These are phyloP conservation scores for Monilinia vaccinii-corymbosi DNA, from an alignment of 2,329 filamentous ascomycete genomes.

Conservation along the genomic window DNA sequence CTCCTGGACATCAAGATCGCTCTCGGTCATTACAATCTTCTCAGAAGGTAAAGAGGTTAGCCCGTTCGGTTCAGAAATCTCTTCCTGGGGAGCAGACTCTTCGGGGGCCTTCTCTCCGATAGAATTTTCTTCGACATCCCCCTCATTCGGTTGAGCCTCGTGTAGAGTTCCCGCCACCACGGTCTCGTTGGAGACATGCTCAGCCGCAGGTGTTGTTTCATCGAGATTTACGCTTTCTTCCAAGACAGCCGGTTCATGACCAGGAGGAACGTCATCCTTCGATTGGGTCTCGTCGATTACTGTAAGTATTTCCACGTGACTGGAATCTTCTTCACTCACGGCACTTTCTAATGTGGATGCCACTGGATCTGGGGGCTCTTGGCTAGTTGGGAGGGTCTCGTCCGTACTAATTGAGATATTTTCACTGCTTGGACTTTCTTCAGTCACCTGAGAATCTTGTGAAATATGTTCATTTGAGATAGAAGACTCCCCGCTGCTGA, in stretches of 20 bases:
- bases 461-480: neutral
- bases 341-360: neutral
- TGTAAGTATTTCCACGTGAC: neutral
- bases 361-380: neutral
- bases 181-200: neutral
- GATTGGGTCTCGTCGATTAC: neutral
- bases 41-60: neutral
- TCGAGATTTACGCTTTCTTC: neutral
- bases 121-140: neutral
- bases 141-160: neutral
- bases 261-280: neutral
- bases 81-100: neutral
- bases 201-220: neutral
- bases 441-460: neutral
- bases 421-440: neutral
- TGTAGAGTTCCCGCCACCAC: neutral
- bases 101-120: neutral
- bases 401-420: neutral
- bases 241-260: neutral
- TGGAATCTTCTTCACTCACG: neutral
- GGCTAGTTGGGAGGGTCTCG: neutral
- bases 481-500: neutral
- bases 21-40: neutral
- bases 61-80: neutral
- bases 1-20: neutral